Evolutionary conservation across 805 yeast genomes (phyloP), one percentile per base, ranked within the genome.

Genomic region (Pachysolen tannophilus): DNA sequence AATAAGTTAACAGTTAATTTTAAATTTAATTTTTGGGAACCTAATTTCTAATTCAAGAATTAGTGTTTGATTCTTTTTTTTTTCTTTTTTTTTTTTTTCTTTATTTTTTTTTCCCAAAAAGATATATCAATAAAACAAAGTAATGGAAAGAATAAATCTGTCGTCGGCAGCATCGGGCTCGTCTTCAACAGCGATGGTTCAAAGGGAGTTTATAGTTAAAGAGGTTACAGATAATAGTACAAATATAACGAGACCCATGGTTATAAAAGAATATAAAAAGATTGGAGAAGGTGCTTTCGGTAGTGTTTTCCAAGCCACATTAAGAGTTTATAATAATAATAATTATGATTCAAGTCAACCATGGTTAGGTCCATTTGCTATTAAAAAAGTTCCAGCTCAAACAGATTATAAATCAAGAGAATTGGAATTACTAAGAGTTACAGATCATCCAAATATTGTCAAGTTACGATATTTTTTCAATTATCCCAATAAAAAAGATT

Each of bases 271-370:
- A 49, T 75, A 78, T 51, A 77, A 78, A 39, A 74, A 76, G 48
- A 80, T 83, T 34, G 94, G 94, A 8, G 85, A 82, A 56, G 94
- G 94, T 28, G 92, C 92, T 5, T 83, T 83, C 50, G 94, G 94
- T 26, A 81, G 85, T 3, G 94, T 83, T 8, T 78, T 80, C 10
- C 87, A 82, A 51, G 90, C 92, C 1, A 72, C 74, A 43, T 60
- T 53, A 46, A 49, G 43, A 40, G 18, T 23, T 7, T 19, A 20
- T 18, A 8, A 20, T 5, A 30, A 35, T 16, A 24, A 20, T 15
- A 47, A 46, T 40, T 55, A 54, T 11, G 35, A 38, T n/a, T 28
- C 43, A 30, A 40, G 25, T 28, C 53, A 48, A 30, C 56, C 55
- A 21, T 78, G 85, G 83, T 59, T 76, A 26, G 94, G 94, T 1